Conservation (phyloP, 2,329 filamentous ascomycete species). For the Colletotrichum costaricense region DNA sequence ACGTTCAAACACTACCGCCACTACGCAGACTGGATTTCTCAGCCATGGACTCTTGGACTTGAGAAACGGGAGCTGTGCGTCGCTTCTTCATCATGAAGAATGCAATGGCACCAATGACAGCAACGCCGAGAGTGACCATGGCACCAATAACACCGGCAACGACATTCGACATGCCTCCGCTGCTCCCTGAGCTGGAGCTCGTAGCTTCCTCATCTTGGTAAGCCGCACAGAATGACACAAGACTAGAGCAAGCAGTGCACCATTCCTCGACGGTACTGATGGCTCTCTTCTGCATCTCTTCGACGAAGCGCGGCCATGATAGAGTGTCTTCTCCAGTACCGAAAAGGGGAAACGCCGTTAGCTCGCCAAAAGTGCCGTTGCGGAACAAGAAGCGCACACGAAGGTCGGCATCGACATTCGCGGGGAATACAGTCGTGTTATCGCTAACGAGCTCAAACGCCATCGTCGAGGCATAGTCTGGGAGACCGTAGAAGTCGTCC, state of each 20-base stretch:
- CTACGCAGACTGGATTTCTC: constrained; percentile 22
- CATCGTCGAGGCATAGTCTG: constrained; percentile 50
- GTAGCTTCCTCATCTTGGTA: constrained; percentile 39
- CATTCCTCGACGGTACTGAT: constrained; percentile 45
- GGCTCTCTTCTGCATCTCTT: constrained; percentile 42
- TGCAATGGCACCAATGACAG: constrained; percentile 23
- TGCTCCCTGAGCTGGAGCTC: constrained; percentile 10
- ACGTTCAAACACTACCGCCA: background rate
- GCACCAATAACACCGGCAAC: constrained; percentile 48
- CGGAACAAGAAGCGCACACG: constrained; percentile 48
- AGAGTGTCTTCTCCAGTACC: constrained; percentile 42
- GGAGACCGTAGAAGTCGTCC: constrained; percentile 45
- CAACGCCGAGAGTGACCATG: constrained; percentile 45
- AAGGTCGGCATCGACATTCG: constrained; percentile 40
- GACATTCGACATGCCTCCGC: constrained; percentile 44
- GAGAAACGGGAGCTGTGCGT: background rate
- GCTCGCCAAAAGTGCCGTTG: constrained; percentile 46
- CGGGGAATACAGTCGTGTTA: constrained; percentile 42
- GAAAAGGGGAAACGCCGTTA: constrained; percentile 46
- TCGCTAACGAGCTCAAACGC: constrained; percentile 47
- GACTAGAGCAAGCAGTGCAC: constrained; percentile 44
- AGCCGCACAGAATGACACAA: constrained; percentile 45
- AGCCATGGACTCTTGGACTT: background rate
- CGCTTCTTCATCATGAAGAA: constrained; percentile 19
- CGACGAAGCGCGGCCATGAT: constrained; percentile 43